A percentile compares a stretch with the other conserved stretches of the same genome.
Evolutionary conservation across 1,139 yeast genomes (phyloP).

Genomic region (Sugiyamaella grinbergsii): DNA sequence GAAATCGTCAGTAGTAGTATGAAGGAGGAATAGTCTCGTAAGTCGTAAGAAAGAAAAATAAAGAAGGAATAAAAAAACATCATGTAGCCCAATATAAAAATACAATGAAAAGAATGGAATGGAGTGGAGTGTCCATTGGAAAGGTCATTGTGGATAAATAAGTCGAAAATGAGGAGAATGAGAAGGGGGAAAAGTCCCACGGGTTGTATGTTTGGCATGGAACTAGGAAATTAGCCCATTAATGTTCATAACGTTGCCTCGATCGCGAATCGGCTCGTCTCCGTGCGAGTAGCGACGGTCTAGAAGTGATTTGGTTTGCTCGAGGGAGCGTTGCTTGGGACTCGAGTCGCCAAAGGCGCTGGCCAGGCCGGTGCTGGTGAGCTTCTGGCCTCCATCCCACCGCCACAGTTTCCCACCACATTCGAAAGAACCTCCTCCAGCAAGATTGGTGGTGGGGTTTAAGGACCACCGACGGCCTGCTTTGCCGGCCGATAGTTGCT

Average conservation of each 20-base stretch:
- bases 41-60: conserved; percentile 11
- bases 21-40: conserved; percentile 7
- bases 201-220: no score
- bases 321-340: background rate
- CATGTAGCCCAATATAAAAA: conserved; percentile 18
- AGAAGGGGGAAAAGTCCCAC: conserved; percentile 16
- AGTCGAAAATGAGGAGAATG: conserved; percentile 16
- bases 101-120: conserved; percentile 14
- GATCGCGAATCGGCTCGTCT: conserved; percentile 15
- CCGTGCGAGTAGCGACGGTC: conserved; percentile 18
- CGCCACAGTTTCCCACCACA: conserved; percentile 45
- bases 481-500: conserved; percentile 42
- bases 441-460: conserved; percentile 18
- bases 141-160: conserved; percentile 14
- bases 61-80: conserved; percentile 5
- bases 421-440: conserved; percentile 42
- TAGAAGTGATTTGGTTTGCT: conserved; percentile 16
- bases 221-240: conserved; percentile 21
- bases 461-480: conserved; percentile 34
- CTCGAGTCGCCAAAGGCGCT: conserved; percentile 6
- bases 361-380: conserved; percentile 23
- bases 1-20: conserved; percentile 1
- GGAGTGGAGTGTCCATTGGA: conserved; percentile 11
- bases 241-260: conserved; percentile 21
- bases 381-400: conserved; percentile 45